Base-by-base conservation (phyloP, 2,329 filamentous ascomycete genomes). In the Talaromyces sp. region DNA sequence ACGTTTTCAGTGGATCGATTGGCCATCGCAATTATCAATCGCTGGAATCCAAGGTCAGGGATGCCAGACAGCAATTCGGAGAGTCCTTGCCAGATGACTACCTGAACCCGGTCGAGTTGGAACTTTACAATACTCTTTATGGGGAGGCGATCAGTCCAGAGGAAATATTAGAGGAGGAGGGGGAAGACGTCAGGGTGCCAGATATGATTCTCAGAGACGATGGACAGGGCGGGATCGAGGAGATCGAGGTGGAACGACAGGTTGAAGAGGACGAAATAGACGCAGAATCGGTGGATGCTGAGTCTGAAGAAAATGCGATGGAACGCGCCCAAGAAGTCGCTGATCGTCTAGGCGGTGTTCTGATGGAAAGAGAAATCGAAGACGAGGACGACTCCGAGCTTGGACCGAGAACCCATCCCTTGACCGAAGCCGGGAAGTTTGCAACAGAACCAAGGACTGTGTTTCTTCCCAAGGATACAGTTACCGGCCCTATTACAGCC, bases 51-150 rank as follows among this genome's bases (percentile, higher is more conserved):
- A 72, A 70, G 60, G 91, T 91, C 32, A 85, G 89, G 59, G 81
- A 85, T 65, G 88, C 90, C 38, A 85, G 88, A 67, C 87, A 90
- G 64, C 81, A 85, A 9, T 95, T 91, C 72, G 88, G 91, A 63
- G 87, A 94, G 68, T 87, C 83, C 0, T 75, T 97, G 26, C 92
- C 92, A 0, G 83, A 85, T 32, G 86, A 83, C 35, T 85, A 90
- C 66, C 74, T 97, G 56, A 86, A 80, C 35, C 80, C 82, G 0
- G 83, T 88, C 57, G 92, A 96, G 72, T 87, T 88, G 68, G 79
- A 77, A 54, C 77, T 96, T 0, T 96, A 96, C 73, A 86, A 89
- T 69, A 82, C 91, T 64, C 77, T 96, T 17, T 97, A 94, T 72
- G 93, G 92, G 1, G 80, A 87, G 35, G 91, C 92, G 1, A 71